Conservation (phyloP, 192 early-diverging fungal genomes). For the Chytriomyces hyalinus region DNA sequence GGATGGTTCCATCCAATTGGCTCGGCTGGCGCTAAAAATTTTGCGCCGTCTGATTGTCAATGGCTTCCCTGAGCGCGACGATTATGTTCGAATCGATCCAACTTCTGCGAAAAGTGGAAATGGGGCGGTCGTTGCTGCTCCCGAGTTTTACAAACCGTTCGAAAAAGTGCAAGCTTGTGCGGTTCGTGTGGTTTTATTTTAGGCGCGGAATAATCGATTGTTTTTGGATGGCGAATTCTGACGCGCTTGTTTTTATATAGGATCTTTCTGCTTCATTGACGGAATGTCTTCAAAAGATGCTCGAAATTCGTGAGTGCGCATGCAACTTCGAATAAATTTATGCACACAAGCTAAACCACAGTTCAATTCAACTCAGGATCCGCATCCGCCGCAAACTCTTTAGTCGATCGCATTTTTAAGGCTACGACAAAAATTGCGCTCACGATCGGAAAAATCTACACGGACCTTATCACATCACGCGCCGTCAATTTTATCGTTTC, state of each 20-base stretch:
- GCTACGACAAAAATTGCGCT: constrained; percentile 51
- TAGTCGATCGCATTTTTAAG: constrained; percentile 15
- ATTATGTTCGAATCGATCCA: constrained; percentile 19
- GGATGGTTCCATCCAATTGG: constrained; percentile 60
- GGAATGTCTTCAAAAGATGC: constrained; percentile 24
- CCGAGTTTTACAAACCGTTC: constrained; percentile 28
- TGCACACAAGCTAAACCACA: too few relatives aligned
- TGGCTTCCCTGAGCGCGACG: constrained; percentile 56
- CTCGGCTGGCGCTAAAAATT: constrained; percentile 72
- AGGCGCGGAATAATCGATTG: background rate
- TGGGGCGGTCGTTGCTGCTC: background rate
- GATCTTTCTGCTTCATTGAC: constrained; percentile 31
- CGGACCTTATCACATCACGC: constrained; percentile 71
- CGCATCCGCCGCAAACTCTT: background rate
- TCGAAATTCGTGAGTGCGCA: constrained; percentile 20
- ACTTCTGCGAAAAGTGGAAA: background rate
- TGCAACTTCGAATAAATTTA: too few relatives aligned
- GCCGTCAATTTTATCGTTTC: constrained; percentile 69
- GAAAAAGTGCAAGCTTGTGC: constrained; percentile 63
- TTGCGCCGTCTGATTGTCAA: constrained; percentile 79
- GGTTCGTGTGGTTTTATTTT: constrained; percentile 33
- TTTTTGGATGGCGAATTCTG: background rate
- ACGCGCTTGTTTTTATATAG: background rate
- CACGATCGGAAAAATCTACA: constrained; percentile 79
- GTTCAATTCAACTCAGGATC: too few relatives aligned